Base-by-base conservation (phyloP, 768 basidiomycete genomes). In the Pleurotus eryngii region DNA sequence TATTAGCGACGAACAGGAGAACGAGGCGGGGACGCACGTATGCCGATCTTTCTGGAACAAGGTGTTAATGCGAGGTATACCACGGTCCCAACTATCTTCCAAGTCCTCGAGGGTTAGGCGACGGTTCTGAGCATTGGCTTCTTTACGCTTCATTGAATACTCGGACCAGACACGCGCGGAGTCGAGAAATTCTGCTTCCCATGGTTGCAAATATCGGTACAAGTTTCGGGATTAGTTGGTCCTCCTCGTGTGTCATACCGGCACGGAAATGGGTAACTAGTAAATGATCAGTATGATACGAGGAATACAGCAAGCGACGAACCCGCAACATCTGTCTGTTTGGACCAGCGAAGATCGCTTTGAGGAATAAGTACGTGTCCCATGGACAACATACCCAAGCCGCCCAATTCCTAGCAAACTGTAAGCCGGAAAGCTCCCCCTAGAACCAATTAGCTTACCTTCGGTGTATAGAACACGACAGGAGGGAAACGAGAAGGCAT, bases 401-500 rank as follows among this genome's bases (percentile, higher is more conserved):
- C 97, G 69, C 96, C 97, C 30, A 98, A 76, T 79, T 98, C 97
- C 86, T 86, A 61, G 20, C 35, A 17, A 57, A 56, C 18, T 39
- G 38, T 57, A 8, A 55, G 39, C 49, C 3, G 40, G 35, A 48
- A 38, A 60, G 46, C 27, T 15, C 27, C 55, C 39, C 37, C 24
- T 26, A 4, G 20, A 46, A 37, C 8, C 14, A 49, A 24, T 4
- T 40, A 35, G 37, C 15, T 37, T 8, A 86, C 84, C 80, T 98
- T 98, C 0, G 94, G 95, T 5, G 93, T 95, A 69, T 97, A 96
- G 79, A 95, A 96, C 6, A 95, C 90, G 14, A 92, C 90, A 9
- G 96, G 90, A 57, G 97, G 96, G 84, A 98, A 98, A 81, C 95
- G 89, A 3, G 95, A 97, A 20, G 97, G 97, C 97, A 99, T 98